Percentiles rank a stretch among this genome's conserved stretches.
These are phyloP conservation scores for Aurifilum marmelostoma DNA, from an alignment of 2,329 filamentous ascomycete genomes.

Conservation along the genomic window DNA sequence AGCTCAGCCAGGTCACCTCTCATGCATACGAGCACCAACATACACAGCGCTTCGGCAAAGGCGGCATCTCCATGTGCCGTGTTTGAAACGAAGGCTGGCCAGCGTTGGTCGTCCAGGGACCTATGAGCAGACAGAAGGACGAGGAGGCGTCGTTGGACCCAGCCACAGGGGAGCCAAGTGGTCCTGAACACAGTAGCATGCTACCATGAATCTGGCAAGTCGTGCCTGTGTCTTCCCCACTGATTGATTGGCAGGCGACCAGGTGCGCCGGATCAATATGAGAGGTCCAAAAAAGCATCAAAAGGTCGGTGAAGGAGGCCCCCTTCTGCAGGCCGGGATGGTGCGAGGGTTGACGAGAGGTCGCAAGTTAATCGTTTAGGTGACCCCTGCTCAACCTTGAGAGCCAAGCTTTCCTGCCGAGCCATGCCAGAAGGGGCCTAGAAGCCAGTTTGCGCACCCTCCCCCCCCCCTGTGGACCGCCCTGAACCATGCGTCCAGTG, in stretches of 20 bases:
- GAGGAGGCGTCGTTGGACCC: neutral
- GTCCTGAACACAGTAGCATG: no score
- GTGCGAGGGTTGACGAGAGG: neutral
- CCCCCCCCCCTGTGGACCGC: neutral
- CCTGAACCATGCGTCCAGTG: neutral
- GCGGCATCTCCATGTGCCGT: neutral
- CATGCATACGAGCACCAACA: neutral
- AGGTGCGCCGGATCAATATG: neutral
- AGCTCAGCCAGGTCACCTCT: neutral
- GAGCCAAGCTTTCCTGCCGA: conserved; percentile 29
- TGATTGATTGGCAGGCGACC: neutral
- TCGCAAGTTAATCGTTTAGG: neutral
- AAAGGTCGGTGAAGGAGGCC: conserved; percentile 3
- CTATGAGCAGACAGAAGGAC: neutral
- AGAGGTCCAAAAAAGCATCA: neutral
- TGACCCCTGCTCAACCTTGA: conserved; percentile 9
- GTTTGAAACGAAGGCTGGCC: neutral
- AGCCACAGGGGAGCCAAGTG: no score
- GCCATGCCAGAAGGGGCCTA: conserved; percentile 27
- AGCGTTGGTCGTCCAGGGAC: neutral
- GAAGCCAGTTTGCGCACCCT: conserved; percentile 11
- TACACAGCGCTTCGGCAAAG: neutral
- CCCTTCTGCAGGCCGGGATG: neutral
- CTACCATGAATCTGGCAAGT: no score
- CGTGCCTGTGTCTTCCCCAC: neutral